Evolutionary conservation across 371 early-diverging fungal species (phyloP).

Genomic region (Capillidium rhysosporum): DNA sequence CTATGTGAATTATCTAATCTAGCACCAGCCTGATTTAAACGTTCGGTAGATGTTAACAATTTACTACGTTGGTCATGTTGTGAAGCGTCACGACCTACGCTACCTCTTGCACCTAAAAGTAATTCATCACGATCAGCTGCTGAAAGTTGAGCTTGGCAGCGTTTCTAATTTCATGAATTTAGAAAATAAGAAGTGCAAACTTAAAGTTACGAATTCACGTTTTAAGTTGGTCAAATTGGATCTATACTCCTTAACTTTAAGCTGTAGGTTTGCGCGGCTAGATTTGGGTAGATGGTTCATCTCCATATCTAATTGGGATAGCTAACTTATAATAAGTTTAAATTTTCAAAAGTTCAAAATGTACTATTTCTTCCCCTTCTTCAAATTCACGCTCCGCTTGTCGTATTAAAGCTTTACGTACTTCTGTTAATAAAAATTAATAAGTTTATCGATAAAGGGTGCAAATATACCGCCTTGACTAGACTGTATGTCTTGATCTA

Average conservation of each 20-base stretch:
- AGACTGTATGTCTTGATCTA: neutral
- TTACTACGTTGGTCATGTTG: slow-evolving; percentile 65
- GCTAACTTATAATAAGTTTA: neutral
- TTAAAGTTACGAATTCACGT: neutral
- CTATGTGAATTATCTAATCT: slow-evolving; percentile 75
- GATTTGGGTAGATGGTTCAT: neutral
- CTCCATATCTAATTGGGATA: slow-evolving; percentile 2
- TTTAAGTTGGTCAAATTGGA: neutral
- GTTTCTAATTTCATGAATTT: neutral
- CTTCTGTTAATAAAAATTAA: neutral
- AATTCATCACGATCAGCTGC: slow-evolving; percentile 33
- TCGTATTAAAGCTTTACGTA: neutral
- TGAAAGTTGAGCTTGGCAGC: neutral
- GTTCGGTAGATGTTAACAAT: slow-evolving; percentile 63
- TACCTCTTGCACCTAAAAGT: slow-evolving; percentile 24
- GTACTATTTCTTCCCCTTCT: slow-evolving; percentile 6
- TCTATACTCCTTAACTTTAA: neutral
- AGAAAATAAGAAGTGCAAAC: neutral
- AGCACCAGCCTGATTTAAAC: slow-evolving; percentile 50
- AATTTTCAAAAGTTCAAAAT: neutral
- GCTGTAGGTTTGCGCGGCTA: neutral
- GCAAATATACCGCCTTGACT: neutral
- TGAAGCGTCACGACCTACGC: slow-evolving; percentile 31
- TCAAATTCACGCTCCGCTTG: slow-evolving; percentile 2
- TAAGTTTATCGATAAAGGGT: neutral